phyloP scores from a whole-genome alignment of 140 eudicot genomes.

The Anethum foeniculum region DNA sequence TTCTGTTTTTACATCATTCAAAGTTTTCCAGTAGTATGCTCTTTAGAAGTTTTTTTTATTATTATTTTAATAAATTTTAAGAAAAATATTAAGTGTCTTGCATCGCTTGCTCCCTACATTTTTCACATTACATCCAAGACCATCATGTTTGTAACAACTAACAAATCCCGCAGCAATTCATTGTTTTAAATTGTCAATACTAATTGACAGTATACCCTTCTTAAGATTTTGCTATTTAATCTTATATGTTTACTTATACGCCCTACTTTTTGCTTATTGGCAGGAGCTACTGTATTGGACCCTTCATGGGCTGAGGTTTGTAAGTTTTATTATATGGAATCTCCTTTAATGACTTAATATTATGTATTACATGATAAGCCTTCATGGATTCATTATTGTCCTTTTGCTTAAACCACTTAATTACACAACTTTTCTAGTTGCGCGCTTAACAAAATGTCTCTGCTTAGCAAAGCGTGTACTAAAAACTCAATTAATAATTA shows the following conservation, averaged over 20 bases:
- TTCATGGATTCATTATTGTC: neutral
- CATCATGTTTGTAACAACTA: neutral
- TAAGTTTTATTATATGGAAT: slow-evolving; percentile 7
- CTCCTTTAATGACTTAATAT: neutral
- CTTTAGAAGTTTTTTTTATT: neutral
- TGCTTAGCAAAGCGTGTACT: neutral
- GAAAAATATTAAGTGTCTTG: neutral
- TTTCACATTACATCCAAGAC: neutral
- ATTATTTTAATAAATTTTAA: neutral
- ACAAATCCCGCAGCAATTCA: neutral
- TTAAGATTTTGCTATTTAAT: neutral
- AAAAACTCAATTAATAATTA: neutral
- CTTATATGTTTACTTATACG: slow-evolving; percentile 7
- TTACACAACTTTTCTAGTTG: neutral
- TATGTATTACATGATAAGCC: neutral
- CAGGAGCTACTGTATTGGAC: slow-evolving; percentile 86
- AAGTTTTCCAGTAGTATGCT: neutral
- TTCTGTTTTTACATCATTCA: neutral
- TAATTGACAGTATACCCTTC: neutral
- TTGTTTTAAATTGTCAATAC: neutral
- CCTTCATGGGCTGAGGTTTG: slow-evolving; percentile 89
- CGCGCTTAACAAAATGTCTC: neutral
- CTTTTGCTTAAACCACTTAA: neutral
- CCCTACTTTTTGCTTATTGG: slow-evolving; percentile 18
- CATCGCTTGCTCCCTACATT: neutral